A percentile compares a stretch with the other conserved stretches of the same genome.
phyloP scores from a whole-genome alignment of 2,329 filamentous ascomycete species.

The Aspergillus sp. region DNA sequence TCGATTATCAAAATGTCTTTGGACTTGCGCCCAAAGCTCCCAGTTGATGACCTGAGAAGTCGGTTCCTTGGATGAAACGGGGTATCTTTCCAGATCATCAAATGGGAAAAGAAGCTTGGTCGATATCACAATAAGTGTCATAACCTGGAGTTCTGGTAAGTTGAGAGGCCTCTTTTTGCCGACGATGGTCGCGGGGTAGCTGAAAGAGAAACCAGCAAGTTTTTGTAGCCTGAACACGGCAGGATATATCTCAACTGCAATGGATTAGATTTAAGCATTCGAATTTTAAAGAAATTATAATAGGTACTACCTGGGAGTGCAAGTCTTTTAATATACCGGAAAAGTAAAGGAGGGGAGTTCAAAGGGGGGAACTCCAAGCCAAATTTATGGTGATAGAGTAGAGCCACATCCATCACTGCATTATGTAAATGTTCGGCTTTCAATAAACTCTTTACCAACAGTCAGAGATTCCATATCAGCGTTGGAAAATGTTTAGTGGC shows the following conservation, averaged over 20 bases:
- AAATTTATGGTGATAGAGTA: slow-evolving; percentile 64
- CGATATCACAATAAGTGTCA: slow-evolving; percentile 67
- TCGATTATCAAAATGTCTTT: slow-evolving; percentile 35
- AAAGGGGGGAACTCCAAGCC: slow-evolving; percentile 67
- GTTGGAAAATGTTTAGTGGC: neutral
- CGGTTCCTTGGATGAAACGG: slow-evolving; percentile 50
- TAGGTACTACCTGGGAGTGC: slow-evolving; percentile 63
- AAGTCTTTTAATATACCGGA: slow-evolving; percentile 66
- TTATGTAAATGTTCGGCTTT: slow-evolving; percentile 58
- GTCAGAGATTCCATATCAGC: slow-evolving; percentile 1
- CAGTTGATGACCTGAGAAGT: slow-evolving; percentile 64
- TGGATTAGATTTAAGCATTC: slow-evolving; percentile 6
- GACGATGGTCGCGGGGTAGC: slow-evolving; percentile 37
- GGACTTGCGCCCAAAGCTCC: slow-evolving; percentile 60
- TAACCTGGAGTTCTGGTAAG: slow-evolving; percentile 70
- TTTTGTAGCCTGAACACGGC: slow-evolving; percentile 55
- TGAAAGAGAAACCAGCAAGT: slow-evolving; percentile 55
- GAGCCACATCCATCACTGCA: slow-evolving; percentile 56
- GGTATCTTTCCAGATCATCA: slow-evolving; percentile 51
- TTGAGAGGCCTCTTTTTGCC: slow-evolving; percentile 43
- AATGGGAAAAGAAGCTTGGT: slow-evolving; percentile 79
- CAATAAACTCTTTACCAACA: slow-evolving; percentile 31
- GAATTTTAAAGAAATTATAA: neutral
- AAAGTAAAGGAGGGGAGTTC: slow-evolving; percentile 64
- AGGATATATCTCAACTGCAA: slow-evolving; percentile 37